phyloP scores from a whole-genome alignment of 768 basidiomycete species.

The Rickenella mellea region DNA sequence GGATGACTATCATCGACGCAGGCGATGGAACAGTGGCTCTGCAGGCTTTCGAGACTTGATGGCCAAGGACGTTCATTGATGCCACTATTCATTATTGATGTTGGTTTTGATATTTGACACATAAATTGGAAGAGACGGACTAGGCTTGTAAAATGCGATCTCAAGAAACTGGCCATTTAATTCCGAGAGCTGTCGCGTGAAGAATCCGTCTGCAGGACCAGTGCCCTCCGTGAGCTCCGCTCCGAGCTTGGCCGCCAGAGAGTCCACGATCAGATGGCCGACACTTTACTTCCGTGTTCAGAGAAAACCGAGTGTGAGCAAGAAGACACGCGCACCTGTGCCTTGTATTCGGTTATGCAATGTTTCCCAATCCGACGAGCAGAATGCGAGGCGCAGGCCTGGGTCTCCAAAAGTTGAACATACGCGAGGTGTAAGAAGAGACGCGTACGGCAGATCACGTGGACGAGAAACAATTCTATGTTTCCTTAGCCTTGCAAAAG shows the following conservation, averaged over 20 bases:
- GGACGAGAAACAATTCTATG: constrained; percentile 3
- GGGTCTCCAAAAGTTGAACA: constrained; percentile 4
- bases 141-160: constrained; percentile 69
- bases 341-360: constrained; percentile 59
- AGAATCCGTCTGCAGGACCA: constrained; percentile 32
- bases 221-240: constrained; percentile 38
- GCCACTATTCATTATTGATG: constrained; percentile 33
- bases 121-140: constrained; percentile 14
- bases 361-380: constrained; percentile 67
- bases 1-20: constrained; percentile 51
- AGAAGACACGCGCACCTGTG: constrained; percentile 49
- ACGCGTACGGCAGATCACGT: too few relatives aligned
- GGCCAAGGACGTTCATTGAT: constrained; percentile 77
- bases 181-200: constrained; percentile 32
- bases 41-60: constrained; percentile 47
- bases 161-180: constrained; percentile 36
- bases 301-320: background rate
- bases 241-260: constrained; percentile 47
- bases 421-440: constrained; percentile 4
- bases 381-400: constrained; percentile 35
- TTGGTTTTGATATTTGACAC: background rate
- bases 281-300: constrained; percentile 31
- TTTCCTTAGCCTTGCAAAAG: too few relatives aligned
- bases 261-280: constrained; percentile 65
- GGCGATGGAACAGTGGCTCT: constrained; percentile 36